A percentile compares a stretch with the other conserved stretches of the same genome.
phyloP scores from a whole-genome alignment of 1,139 yeast genomes.

The Geotrichum restrictum region DNA sequence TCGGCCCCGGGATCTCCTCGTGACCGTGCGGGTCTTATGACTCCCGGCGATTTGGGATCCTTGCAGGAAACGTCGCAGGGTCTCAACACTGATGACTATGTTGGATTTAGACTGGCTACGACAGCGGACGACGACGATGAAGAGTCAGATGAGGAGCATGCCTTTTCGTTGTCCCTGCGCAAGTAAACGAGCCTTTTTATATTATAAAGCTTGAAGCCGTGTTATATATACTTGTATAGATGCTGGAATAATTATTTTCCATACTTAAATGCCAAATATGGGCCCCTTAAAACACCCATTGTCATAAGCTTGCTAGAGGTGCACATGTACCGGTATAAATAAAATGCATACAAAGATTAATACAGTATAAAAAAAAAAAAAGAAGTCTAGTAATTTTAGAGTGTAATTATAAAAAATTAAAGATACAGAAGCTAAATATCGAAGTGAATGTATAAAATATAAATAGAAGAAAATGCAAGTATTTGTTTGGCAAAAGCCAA shows the following conservation, averaged over 20 bases:
- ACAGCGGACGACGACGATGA: constrained; percentile 47
- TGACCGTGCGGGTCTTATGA: constrained; percentile 62
- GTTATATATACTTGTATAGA: background rate
- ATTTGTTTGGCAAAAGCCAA: background rate
- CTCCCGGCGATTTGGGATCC: constrained; percentile 97
- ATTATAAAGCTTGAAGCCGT: background rate
- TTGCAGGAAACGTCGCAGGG: constrained; percentile 79
- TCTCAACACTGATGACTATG: constrained; percentile 75
- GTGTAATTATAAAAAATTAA: background rate
- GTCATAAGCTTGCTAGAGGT: too few species aligned
- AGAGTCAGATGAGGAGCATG: constrained; percentile 26
- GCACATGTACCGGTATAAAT: too few species aligned
- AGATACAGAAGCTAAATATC: background rate
- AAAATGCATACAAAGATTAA: too few species aligned
- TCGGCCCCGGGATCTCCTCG: constrained; percentile 95
- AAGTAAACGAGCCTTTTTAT: too few species aligned
- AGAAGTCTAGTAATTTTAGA: too few species aligned
- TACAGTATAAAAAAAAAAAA: too few species aligned
- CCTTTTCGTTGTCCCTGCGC: constrained; percentile 24
- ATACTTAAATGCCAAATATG: background rate
- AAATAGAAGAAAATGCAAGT: background rate
- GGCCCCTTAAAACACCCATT: too few species aligned
- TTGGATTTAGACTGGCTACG: constrained; percentile 67
- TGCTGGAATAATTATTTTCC: too few species aligned
- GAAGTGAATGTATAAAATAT: background rate